phyloP scores from a whole-genome alignment of 2,329 filamentous ascomycete genomes.

The Fusarium haematococcum region DNA sequence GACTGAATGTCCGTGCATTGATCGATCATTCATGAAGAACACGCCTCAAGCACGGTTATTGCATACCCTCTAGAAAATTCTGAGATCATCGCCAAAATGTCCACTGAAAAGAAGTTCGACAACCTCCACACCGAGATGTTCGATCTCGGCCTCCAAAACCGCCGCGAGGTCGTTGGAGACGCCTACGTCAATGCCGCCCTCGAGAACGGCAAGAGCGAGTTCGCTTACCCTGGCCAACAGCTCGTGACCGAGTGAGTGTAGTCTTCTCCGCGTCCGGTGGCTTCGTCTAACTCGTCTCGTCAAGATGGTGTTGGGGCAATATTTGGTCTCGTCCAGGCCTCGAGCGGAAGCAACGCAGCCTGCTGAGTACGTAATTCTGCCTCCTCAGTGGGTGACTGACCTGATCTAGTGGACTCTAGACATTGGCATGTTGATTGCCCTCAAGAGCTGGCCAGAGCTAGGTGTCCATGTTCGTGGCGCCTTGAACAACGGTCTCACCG shows the following conservation, averaged over 20 bases:
- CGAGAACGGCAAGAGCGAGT: slow-evolving; percentile 62
- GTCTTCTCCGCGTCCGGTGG: background rate
- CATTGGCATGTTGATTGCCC: slow-evolving; percentile 72
- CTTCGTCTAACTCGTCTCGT: background rate
- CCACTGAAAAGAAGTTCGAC: slow-evolving; percentile 11
- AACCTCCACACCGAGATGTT: slow-evolving; percentile 57
- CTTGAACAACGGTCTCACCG: slow-evolving; percentile 69
- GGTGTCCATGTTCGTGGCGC: slow-evolving; percentile 71
- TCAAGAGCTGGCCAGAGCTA: slow-evolving; percentile 69
- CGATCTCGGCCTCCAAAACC: slow-evolving; percentile 69
- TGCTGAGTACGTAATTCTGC: slow-evolving; percentile 12
- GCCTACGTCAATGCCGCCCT: slow-evolving; percentile 69
- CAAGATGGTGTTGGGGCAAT: slow-evolving; percentile 65
- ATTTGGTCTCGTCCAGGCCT: slow-evolving; percentile 73
- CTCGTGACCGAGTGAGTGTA: slow-evolving; percentile 64
- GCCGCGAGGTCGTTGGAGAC: slow-evolving; percentile 68
- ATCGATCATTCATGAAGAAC: background rate
- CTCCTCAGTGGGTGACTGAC: background rate
- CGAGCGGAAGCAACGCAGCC: slow-evolving; percentile 67
- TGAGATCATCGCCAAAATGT: background rate
- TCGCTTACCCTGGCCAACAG: slow-evolving; percentile 69
- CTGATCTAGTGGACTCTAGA: slow-evolving; percentile 42
- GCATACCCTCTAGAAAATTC: background rate
- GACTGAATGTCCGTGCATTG: background rate
- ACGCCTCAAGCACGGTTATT: background rate